Conservation (phyloP, 1,139 yeast genomes). For the Pichia sp. region DNA sequence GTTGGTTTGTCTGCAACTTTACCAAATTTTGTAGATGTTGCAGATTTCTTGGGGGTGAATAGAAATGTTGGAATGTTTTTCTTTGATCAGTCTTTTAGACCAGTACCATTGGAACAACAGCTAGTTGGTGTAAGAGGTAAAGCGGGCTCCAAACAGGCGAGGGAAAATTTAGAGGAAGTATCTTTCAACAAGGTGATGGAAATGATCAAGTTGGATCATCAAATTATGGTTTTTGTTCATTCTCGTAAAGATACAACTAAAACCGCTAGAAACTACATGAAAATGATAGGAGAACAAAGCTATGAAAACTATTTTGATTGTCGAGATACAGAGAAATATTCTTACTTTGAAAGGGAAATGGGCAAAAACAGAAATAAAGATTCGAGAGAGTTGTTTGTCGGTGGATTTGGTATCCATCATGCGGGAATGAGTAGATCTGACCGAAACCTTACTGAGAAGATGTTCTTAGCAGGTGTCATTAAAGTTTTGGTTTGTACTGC, state of each 20-base stretch:
- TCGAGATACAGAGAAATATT: conserved; percentile 45
- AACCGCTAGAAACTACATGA: conserved; percentile 69
- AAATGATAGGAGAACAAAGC: conserved; percentile 63
- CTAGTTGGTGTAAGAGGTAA: conserved; percentile 86
- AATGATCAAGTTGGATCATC: conserved; percentile 66
- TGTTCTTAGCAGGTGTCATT: conserved; percentile 82
- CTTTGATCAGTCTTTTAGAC: conserved; percentile 90
- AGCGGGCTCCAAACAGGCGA: conserved; percentile 66
- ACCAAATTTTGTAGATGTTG: conserved; percentile 92
- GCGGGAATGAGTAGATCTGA: conserved; percentile 96
- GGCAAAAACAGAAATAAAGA: conserved; percentile 74
- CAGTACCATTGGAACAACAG: conserved; percentile 88
- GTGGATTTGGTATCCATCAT: conserved; percentile 92
- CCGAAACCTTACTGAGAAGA: conserved; percentile 80
- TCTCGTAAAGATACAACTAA: conserved; percentile 90
- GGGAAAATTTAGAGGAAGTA: conserved; percentile 71
- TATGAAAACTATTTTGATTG: conserved; percentile 55
- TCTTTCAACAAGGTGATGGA: conserved; percentile 74
- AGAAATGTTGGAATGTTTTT: conserved; percentile 87
- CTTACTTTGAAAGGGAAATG: conserved; percentile 59
- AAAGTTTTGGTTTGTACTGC: conserved; percentile 95
- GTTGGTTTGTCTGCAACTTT: conserved; percentile 94
- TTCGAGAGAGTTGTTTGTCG: conserved; percentile 69
- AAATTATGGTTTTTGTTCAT: conserved; percentile 96
- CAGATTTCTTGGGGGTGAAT: conserved; percentile 90